These are phyloP conservation scores for Naganishia liquefaciens DNA, from an alignment of 1,284 basidiomycete species.

Conservation along the genomic window DNA sequence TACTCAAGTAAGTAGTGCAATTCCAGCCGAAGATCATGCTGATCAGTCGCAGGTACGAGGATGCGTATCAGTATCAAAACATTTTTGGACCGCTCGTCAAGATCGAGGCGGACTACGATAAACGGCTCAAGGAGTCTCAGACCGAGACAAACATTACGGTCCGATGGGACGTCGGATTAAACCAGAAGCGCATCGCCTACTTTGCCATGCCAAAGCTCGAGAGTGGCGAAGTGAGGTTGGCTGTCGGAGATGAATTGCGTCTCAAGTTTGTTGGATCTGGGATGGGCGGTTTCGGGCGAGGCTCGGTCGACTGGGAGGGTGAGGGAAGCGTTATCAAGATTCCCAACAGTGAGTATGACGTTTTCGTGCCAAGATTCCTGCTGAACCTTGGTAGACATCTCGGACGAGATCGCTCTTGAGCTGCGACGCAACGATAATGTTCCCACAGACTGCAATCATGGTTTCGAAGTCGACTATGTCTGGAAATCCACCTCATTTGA, in stretches of 20 bases:
- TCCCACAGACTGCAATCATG: constrained; percentile 89
- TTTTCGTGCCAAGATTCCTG: constrained; percentile 31
- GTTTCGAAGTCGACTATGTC: constrained; percentile 95
- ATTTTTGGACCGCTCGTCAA: constrained; percentile 98
- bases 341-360: constrained; percentile 77
- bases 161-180: constrained; percentile 95
- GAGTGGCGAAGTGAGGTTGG: constrained; percentile 94
- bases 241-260: constrained; percentile 93
- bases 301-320: constrained; percentile 73
- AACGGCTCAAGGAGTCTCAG: constrained; percentile 94
- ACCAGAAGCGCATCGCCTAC: constrained; percentile 97
- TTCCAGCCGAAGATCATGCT: background rate
- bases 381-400: constrained; percentile 67
- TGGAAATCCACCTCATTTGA: constrained; percentile 99
- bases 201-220: constrained; percentile 94
- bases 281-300: constrained; percentile 55
- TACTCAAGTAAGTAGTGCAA: constrained; percentile 61
- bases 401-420: constrained; percentile 96
- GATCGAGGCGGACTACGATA: constrained; percentile 99
- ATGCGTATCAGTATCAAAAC: constrained; percentile 99
- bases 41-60: constrained; percentile 70
- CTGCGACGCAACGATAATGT: constrained; percentile 89
- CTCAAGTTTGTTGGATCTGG: constrained; percentile 68
- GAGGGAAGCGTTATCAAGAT: constrained; percentile 98
- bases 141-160: constrained; percentile 95